Percentiles rank a stretch among this genome's conserved stretches.
Evolutionary conservation across 148 eudicot species (phyloP).

Genomic region (Spergularia marina): DNA sequence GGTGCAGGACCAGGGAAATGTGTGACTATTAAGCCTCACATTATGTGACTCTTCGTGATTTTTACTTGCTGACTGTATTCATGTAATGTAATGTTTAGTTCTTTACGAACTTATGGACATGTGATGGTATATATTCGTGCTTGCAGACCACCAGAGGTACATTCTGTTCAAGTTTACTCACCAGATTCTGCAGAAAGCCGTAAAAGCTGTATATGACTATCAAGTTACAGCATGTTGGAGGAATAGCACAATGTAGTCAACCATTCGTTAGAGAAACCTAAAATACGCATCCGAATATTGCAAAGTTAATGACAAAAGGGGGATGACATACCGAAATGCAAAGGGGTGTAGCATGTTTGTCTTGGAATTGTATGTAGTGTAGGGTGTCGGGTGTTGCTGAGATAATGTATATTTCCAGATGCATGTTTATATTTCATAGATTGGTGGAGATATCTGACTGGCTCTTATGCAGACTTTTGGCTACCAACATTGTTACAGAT

Average conservation of each 20-base stretch:
- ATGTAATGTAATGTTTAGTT: no score
- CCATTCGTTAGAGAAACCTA: neutral
- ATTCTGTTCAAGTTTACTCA: neutral
- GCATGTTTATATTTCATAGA: slow-evolving; percentile 9
- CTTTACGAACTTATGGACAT: neutral
- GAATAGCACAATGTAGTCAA: neutral
- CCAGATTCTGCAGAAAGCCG: slow-evolving; percentile 19
- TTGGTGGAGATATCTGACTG: slow-evolving; percentile 3
- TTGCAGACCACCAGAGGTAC: neutral
- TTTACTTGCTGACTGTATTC: no score
- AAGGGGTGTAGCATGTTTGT: slow-evolving; percentile 7
- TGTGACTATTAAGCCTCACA: no score
- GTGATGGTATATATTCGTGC: slow-evolving; percentile 1
- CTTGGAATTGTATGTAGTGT: neutral
- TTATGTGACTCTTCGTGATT: no score
- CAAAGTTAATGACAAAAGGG: neutral
- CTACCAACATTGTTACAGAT: no score
- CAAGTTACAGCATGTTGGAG: slow-evolving; percentile 7
- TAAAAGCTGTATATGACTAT: slow-evolving; percentile 9
- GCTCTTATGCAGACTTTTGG: no score
- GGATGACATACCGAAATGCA: neutral
- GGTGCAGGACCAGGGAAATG: no score
- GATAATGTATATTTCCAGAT: slow-evolving; percentile 18
- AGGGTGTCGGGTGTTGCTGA: neutral
- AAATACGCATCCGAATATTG: neutral